These are phyloP conservation scores for Lepiota brunneoincarnata DNA, from an alignment of 768 basidiomycete genomes.

Conservation along the genomic window DNA sequence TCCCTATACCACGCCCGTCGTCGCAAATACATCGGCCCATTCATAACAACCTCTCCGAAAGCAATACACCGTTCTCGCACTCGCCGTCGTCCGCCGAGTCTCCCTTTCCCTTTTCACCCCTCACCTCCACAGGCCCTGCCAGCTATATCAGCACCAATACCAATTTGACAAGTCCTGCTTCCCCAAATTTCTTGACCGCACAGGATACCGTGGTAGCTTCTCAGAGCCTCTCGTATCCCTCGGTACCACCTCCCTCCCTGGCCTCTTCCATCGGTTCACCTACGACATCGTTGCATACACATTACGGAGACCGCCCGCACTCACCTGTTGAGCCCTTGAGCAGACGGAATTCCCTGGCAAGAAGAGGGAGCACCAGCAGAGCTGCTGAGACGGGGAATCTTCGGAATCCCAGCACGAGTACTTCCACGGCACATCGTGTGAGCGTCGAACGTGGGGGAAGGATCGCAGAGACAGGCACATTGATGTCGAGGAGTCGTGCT, in stretches of 20 bases:
- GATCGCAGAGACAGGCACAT: constrained; percentile 55
- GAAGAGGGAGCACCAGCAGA: constrained; percentile 32
- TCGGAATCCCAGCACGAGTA: constrained; percentile 32
- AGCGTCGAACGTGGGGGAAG: constrained; percentile 65
- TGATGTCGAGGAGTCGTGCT: constrained; percentile 30
- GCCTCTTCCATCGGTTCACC: constrained; percentile 80
- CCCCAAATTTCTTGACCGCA: constrained; percentile 51
- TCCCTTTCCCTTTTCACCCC: constrained; percentile 65
- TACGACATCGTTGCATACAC: constrained; percentile 43
- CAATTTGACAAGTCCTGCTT: constrained; percentile 71
- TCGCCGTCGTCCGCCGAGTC: constrained; percentile 68
- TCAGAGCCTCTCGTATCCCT: constrained; percentile 66
- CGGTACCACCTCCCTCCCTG: constrained; percentile 79
- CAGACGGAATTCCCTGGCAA: constrained; percentile 46
- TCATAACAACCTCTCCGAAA: constrained; percentile 41
- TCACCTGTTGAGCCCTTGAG: constrained; percentile 55
- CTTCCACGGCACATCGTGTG: constrained; percentile 46
- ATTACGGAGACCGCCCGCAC: constrained; percentile 44
- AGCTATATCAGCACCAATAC: constrained; percentile 61
- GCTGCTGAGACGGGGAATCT: constrained; percentile 31
- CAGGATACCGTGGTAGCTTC: constrained; percentile 33
- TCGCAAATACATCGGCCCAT: constrained; percentile 60
- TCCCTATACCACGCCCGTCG: constrained; percentile 75
- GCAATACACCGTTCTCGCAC: constrained; percentile 61
- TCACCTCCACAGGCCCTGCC: constrained; percentile 48